Evolutionary conservation across 2,329 filamentous ascomycete species (phyloP).

Genomic region (Nemania bipapillata): DNA sequence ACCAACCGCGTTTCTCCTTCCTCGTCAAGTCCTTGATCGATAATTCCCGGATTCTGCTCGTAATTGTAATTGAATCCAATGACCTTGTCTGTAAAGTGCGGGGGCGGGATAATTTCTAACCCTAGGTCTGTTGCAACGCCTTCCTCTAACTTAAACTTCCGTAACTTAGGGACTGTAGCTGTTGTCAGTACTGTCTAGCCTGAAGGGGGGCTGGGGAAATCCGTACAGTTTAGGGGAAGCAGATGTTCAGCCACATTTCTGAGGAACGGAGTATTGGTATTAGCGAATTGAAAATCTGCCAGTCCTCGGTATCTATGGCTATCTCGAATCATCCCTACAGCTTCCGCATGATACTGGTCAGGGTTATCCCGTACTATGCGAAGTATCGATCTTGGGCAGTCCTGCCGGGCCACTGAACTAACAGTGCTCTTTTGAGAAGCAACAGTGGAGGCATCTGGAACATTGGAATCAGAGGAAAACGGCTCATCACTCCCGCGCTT

Average conservation of each 20-base stretch:
- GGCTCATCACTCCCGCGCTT: slow-evolving; percentile 79
- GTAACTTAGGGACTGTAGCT: slow-evolving; percentile 61
- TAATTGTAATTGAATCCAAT: slow-evolving; percentile 84
- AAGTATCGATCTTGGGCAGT: slow-evolving; percentile 66
- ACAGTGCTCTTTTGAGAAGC: slow-evolving; percentile 48
- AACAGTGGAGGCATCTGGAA: slow-evolving; percentile 44
- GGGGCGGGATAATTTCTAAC: slow-evolving; percentile 80
- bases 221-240: slow-evolving; percentile 74
- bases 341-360: slow-evolving; percentile 72
- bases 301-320: slow-evolving; percentile 88
- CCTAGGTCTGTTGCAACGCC: slow-evolving; percentile 68
- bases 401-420: slow-evolving; percentile 59
- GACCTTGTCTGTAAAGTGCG: slow-evolving; percentile 77
- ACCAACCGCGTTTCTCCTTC: slow-evolving; percentile 63
- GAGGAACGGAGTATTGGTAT: slow-evolving; percentile 74
- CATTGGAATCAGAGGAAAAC: slow-evolving; percentile 62
- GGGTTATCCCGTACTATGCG: slow-evolving; percentile 77
- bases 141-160: slow-evolving; percentile 73
- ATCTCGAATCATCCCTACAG: slow-evolving; percentile 77
- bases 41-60: slow-evolving; percentile 84
- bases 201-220: not conserved
- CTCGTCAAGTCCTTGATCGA: slow-evolving; percentile 66
- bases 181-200: slow-evolving; percentile 37
- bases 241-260: slow-evolving; percentile 76
- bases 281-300: slow-evolving; percentile 87